Evolutionary conservation across 495 filamentous ascomycete species (phyloP).

Genomic region (Xylaria intraflava): DNA sequence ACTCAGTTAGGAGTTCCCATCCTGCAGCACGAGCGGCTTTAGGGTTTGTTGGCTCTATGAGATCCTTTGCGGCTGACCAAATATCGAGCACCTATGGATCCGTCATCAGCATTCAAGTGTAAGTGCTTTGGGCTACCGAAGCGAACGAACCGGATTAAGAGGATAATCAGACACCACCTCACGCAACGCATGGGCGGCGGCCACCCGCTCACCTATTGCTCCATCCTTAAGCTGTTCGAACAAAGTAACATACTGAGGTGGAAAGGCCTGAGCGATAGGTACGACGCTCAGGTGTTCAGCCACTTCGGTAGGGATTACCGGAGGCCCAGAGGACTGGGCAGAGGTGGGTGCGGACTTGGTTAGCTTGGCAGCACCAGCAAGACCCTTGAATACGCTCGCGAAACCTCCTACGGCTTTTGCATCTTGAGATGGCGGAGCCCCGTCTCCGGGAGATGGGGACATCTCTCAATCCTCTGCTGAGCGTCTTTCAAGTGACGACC

Average conservation of each 20-base stretch:
- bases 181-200: slow-evolving; percentile 50
- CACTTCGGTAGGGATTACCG: slow-evolving; percentile 22
- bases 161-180: slow-evolving; percentile 51
- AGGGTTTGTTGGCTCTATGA: slow-evolving; percentile 51
- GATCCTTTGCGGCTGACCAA: slow-evolving; percentile 59
- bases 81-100: slow-evolving; percentile 35
- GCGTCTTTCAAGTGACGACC: slow-evolving; percentile 31
- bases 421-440: slow-evolving; percentile 42
- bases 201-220: slow-evolving; percentile 44
- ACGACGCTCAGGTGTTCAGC: slow-evolving; percentile 28
- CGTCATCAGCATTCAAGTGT: slow-evolving; percentile 14
- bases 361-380: slow-evolving; percentile 40
- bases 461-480: slow-evolving; percentile 35
- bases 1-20: slow-evolving; percentile 59
- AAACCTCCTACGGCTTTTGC: slow-evolving; percentile 41
- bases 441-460: slow-evolving; percentile 52
- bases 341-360: slow-evolving; percentile 37
- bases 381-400: slow-evolving; percentile 50
- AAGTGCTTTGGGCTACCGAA: background rate
- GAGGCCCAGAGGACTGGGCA: slow-evolving; percentile 24
- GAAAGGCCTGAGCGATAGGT: slow-evolving; percentile 26
- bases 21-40: slow-evolving; percentile 48
- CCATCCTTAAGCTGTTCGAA: slow-evolving; percentile 41
- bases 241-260: slow-evolving; percentile 36
- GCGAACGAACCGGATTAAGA: slow-evolving; percentile 40